Percentiles rank a stretch among this genome's conserved stretches.
phyloP scores from a whole-genome alignment of 1,139 yeast species.

The Geotrichum klebahnii region DNA sequence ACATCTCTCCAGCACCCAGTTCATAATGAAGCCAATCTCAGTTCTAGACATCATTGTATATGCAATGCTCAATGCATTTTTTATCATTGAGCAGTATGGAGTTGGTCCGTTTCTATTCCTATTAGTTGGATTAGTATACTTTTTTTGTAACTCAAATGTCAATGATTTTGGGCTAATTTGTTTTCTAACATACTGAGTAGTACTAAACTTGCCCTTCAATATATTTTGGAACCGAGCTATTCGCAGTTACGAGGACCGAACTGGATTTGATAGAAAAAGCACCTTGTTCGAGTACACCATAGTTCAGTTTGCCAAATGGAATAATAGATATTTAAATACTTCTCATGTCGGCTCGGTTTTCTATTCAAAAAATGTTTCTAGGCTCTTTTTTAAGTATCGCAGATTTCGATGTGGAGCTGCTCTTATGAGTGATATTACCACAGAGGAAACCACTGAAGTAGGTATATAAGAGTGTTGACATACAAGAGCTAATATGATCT shows the following conservation, averaged over 20 bases:
- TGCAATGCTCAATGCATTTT: slow-evolving; percentile 12
- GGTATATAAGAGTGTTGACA: background rate
- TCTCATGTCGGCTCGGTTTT: slow-evolving; percentile 27
- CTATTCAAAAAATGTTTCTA: slow-evolving; percentile 26
- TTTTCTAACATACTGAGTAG: slow-evolving; percentile 8
- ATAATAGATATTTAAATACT: slow-evolving; percentile 25
- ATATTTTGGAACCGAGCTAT: slow-evolving; percentile 26
- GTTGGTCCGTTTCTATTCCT: slow-evolving; percentile 15
- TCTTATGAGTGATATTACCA: slow-evolving; percentile 30
- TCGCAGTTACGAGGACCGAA: slow-evolving; percentile 29
- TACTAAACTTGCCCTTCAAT: slow-evolving; percentile 26
- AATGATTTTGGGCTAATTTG: background rate
- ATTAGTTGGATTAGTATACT: slow-evolving; percentile 10
- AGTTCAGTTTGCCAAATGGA: slow-evolving; percentile 29
- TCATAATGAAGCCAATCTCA: slow-evolving; percentile 17
- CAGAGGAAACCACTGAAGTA: slow-evolving; percentile 23
- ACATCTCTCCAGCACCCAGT: slow-evolving; percentile 2
- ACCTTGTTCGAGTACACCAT: slow-evolving; percentile 31
- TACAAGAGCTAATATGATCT: slow-evolving; percentile 2
- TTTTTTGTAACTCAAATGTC: slow-evolving; percentile 9
- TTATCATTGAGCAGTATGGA: slow-evolving; percentile 15
- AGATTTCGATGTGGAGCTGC: slow-evolving; percentile 32
- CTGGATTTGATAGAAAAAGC: slow-evolving; percentile 30
- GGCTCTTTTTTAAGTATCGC: slow-evolving; percentile 29
- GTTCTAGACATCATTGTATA: slow-evolving; percentile 17